Evolutionary conservation across 2,329 filamentous ascomycete genomes (phyloP).

Genomic region (Sarocladium oryzae): DNA sequence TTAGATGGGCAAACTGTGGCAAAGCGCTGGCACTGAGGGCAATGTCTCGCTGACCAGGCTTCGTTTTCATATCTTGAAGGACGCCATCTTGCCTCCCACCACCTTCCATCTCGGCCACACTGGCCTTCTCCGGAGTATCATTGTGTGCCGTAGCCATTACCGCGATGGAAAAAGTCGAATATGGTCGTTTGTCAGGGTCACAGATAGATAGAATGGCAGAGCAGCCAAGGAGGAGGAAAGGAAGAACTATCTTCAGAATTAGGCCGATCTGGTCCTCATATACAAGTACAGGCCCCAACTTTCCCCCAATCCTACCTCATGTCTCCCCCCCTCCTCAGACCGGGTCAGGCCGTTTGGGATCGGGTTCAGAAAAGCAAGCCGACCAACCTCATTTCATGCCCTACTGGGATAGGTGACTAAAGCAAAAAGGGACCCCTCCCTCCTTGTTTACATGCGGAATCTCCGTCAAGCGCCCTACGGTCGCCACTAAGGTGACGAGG

Average conservation of each 20-base stretch:
- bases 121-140: neutral
- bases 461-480: no score
- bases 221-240: no score
- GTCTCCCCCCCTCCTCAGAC: no score
- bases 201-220: no score
- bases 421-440: no score
- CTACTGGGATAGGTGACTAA: no score
- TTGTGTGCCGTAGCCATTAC: neutral
- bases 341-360: no score
- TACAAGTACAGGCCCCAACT: neutral
- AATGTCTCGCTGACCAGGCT: neutral
- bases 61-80: neutral
- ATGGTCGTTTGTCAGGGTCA: no score
- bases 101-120: neutral
- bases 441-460: no score
- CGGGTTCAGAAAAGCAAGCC: no score
- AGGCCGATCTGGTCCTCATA: neutral
- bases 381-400: no score
- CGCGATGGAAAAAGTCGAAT: neutral
- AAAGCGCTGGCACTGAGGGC: neutral
- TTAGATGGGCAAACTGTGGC: constrained; percentile 17
- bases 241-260: neutral
- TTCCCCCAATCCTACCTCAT: neutral
- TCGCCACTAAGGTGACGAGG: constrained; percentile 1
- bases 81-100: neutral